These are phyloP conservation scores for Berkeleyomyces rouxiae DNA, from an alignment of 2,329 filamentous ascomycete genomes.

Conservation along the genomic window DNA sequence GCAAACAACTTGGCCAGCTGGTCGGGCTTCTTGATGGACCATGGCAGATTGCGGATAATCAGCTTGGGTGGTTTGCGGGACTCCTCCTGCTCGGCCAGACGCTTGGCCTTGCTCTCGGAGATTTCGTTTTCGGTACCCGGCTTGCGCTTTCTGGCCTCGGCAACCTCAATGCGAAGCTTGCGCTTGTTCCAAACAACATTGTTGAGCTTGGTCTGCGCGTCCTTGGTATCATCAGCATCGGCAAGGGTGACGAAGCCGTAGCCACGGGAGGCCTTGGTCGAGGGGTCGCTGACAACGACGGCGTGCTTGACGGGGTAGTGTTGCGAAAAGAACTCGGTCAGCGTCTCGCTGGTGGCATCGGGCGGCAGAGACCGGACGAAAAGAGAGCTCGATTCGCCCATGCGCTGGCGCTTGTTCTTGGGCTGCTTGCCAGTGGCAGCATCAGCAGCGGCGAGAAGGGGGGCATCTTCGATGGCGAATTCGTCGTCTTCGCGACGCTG, in stretches of 20 bases:
- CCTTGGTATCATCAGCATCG: conserved; percentile 74
- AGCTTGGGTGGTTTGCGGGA: conserved; percentile 51
- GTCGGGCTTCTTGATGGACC: conserved; percentile 79
- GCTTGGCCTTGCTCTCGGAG: conserved; percentile 32
- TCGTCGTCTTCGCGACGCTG: conserved; percentile 19
- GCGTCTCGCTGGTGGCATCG: conserved; percentile 59
- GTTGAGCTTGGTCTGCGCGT: conserved; percentile 67
- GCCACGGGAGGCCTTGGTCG: conserved; percentile 74
- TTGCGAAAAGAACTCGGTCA: conserved; percentile 84
- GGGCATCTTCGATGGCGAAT: conserved; percentile 21
- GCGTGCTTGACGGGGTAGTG: conserved; percentile 92
- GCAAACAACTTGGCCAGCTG: conserved; percentile 66
- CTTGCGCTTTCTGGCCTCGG: conserved; percentile 64
- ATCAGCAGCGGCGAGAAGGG: conserved; percentile 20
- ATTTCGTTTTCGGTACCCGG: conserved; percentile 22
- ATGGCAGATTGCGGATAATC: conserved; percentile 86
- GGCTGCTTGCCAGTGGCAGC: conserved; percentile 15
- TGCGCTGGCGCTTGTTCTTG: conserved; percentile 37
- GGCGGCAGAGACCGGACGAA: conserved; percentile 80
- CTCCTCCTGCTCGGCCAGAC: conserved; percentile 39
- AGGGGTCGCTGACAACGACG: conserved; percentile 72
- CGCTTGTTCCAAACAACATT: conserved; percentile 62
- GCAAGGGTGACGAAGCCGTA: conserved; percentile 97
- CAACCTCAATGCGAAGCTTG: conserved; percentile 72
- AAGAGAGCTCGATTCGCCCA: conserved; percentile 52